Base-by-base conservation (phyloP, 495 filamentous ascomycete species). In the Neurospora sp. region DNA sequence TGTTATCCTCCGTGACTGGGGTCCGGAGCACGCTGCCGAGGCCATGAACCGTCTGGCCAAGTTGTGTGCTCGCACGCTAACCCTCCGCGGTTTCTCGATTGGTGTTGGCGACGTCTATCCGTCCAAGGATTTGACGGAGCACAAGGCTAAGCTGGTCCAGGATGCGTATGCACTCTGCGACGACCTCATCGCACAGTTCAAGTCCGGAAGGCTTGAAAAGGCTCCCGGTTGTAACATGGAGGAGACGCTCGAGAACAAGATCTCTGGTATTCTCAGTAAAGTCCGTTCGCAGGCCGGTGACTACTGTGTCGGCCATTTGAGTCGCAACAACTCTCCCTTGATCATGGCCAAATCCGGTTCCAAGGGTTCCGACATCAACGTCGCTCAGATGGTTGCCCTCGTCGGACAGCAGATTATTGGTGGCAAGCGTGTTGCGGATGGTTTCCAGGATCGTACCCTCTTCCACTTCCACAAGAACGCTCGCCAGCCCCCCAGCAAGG, bases 351-450 rank as follows among this genome's bases (percentile, higher is more conserved):
- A 92, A 62, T 97, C 93, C 10, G 96, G 96, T 40, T 97, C 96
- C 44, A 99, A 99, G 82, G 89, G 96, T 78, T 97, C 94, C 3
- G 91, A 91, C 78, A 97, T 98, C 86, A 99, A 99, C 85, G 96
- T 99, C 69, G 95, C 96, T 35, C 96, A 99, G 84, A 99, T 99
- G 96, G 91, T 98, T 80, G 94, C 96, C 41, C 91, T 93, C 75
- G 96, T 99, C 76, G 96, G 96, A 73, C 96, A 99, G 81, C 96
- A 99, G 78, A 97, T 98, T 86, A 98, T 99, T 78, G 90, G 90
- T 46, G 94, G 94, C 70, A 90, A 92, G 77, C 95, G 96, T 89
- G 96, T 99, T 31, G 88, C 92, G 46, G 93, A 98, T 83, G 96
- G 96, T 27, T 99, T 99, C 85, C 94, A 98, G 78, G 93, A 98